Base-by-base conservation (phyloP, 495 filamentous ascomycete species). In the Paragyromitra xinjiangensis region DNA sequence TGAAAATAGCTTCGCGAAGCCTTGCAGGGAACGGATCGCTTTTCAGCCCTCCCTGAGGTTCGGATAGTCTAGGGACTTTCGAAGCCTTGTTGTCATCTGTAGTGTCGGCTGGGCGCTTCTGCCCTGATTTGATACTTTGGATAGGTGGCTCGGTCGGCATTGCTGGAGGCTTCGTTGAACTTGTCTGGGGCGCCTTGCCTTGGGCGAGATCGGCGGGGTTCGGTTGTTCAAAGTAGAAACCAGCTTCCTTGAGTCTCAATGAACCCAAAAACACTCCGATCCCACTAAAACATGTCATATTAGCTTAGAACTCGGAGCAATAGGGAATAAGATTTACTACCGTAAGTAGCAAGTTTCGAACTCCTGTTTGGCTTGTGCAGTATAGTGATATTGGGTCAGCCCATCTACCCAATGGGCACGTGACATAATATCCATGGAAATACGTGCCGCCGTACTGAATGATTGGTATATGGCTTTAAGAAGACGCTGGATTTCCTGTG, bases 401-500 rank as follows among this genome's bases (percentile, higher is more conserved):
- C 3, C 12, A 16, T 59, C 56, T 37, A 11, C 9, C 34, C 37
- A 63, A 14, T 19, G 37, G 39, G 37, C n/a, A 40, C 14, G 12
- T 37, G 42, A 11, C 12, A 40, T 16, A 22, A 22, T 34, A 0
- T 42, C 37, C 37, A 63, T 7, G 59, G 34, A 39, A 11, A 22
- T 22, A 12, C 59, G 37, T 22, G 59, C 59, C 4, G 39, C 34
- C 14, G 5, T 12, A 6, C 14, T 14, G 9, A 63, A 63, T 63
- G 59, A 63, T 14, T 19, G 14, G 16, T 63, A 63, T 42, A 63
- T 44, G 0, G 59, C 59, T 63, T 63, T 63, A 22, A 63, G 59
- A 11, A 63, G 37, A 9, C 3, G 1, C 11, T 63, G 59, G 37
- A 63, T 63, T 24, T 63, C 34, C 22, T 63, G 11, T 19, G 11